These are phyloP conservation scores for Sarocladium oryzae DNA, from an alignment of 2,329 filamentous ascomycete genomes.

Conservation along the genomic window DNA sequence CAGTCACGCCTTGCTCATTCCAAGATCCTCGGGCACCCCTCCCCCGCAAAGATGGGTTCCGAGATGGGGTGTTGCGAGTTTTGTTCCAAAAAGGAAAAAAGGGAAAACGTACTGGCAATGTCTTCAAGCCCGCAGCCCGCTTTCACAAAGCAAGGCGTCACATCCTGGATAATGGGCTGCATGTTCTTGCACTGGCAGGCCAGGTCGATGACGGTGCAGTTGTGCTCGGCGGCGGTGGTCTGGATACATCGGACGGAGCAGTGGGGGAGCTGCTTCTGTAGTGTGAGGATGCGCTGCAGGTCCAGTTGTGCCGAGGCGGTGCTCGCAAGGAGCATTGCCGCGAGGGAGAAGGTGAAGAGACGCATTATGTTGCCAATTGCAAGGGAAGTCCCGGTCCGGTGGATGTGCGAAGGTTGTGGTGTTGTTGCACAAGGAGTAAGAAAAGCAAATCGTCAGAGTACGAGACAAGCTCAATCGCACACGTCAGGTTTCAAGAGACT, in stretches of 20 bases:
- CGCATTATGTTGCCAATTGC: neutral
- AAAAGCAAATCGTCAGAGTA: too few species aligned
- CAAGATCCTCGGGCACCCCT: too few species aligned
- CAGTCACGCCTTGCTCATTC: too few species aligned
- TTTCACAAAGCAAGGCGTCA: constrained; percentile 29
- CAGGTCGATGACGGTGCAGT: constrained; percentile 28
- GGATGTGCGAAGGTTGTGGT: too few species aligned
- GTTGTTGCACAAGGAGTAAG: too few species aligned
- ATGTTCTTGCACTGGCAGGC: constrained; percentile 32
- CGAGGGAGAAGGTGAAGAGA: neutral
- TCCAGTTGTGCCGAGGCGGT: constrained; percentile 13
- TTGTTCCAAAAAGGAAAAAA: neutral
- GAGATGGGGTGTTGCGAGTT: too few species aligned
- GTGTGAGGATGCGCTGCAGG: constrained; percentile 11
- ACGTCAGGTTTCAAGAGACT: neutral
- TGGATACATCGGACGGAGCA: constrained; percentile 33
- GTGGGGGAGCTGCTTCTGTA: constrained; percentile 24
- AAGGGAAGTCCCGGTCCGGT: too few species aligned
- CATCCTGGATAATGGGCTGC: constrained; percentile 25
- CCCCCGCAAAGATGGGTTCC: too few species aligned
- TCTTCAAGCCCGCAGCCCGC: constrained; percentile 28
- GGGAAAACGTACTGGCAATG: constrained; percentile 14
- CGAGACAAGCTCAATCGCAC: neutral
- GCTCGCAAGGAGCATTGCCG: constrained; percentile 13
- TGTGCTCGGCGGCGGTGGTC: constrained; percentile 21